These are phyloP conservation scores for Blastobotrys americana DNA, from an alignment of 805 yeast species.

Conservation along the genomic window DNA sequence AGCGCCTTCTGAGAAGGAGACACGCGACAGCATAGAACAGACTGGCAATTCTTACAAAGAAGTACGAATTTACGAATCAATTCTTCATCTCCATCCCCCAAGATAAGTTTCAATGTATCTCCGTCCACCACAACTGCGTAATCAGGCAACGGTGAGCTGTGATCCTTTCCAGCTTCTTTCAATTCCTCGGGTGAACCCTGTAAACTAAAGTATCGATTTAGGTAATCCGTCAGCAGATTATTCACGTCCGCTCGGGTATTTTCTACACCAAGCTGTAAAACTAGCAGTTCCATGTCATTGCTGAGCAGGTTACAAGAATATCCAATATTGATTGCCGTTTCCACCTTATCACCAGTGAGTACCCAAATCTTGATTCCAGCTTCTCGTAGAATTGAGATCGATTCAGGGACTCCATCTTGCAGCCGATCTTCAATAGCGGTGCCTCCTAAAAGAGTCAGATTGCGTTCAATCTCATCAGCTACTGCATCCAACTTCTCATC, in stretches of 20 bases:
- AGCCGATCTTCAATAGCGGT: slow-evolving; percentile 77
- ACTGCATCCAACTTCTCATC: slow-evolving; percentile 49
- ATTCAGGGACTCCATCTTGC: slow-evolving; percentile 71
- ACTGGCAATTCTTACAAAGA: slow-evolving; percentile 65
- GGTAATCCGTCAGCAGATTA: slow-evolving; percentile 36
- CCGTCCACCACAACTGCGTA: slow-evolving; percentile 69
- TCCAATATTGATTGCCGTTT: slow-evolving; percentile 79
- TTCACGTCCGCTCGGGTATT: slow-evolving; percentile 24
- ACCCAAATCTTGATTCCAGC: slow-evolving; percentile 84
- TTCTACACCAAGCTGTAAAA: slow-evolving; percentile 37
- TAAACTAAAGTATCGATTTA: slow-evolving; percentile 42
- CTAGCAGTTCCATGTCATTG: slow-evolving; percentile 59
- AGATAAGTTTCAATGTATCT: slow-evolving; percentile 46
- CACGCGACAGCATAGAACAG: slow-evolving; percentile 79
- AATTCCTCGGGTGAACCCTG: slow-evolving; percentile 40
- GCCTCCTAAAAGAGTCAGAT: slow-evolving; percentile 57
- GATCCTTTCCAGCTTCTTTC: slow-evolving; percentile 49
- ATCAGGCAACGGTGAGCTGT: slow-evolving; percentile 52
- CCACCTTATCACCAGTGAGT: slow-evolving; percentile 74
- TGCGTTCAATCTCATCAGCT: slow-evolving; percentile 53
- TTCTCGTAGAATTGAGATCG: slow-evolving; percentile 55
- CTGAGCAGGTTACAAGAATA: slow-evolving; percentile 67
- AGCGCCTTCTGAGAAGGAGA: slow-evolving; percentile 79
- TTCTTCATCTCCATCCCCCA: slow-evolving; percentile 23
- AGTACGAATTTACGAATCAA: slow-evolving; percentile 50